Conservation (phyloP, 257 asterid genomes). For the Solanum dulcamara region DNA sequence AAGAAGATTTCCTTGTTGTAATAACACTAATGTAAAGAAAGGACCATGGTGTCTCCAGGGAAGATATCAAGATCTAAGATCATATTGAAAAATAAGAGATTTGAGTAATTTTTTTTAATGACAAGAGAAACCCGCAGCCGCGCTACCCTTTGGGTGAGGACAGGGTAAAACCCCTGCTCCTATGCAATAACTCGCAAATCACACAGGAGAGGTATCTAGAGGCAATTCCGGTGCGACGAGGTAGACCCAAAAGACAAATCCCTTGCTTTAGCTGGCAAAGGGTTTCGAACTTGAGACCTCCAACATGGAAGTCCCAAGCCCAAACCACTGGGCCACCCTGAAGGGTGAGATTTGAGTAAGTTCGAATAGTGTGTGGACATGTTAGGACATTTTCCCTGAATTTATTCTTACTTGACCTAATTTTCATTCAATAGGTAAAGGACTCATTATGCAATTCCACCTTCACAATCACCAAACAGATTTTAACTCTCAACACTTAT, state of each 20-base stretch:
- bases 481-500: not conserved
- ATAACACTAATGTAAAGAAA: not conserved
- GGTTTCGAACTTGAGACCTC: too few species aligned
- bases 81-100: not conserved
- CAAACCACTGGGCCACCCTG: too few species aligned
- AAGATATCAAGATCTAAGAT: not conserved
- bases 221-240: too few species aligned
- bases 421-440: not conserved
- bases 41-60: not conserved
- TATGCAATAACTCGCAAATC: too few species aligned
- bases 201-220: too few species aligned
- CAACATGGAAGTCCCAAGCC: too few species aligned
- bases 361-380: not conserved
- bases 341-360: too few species aligned
- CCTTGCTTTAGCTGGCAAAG: too few species aligned
- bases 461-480: not conserved
- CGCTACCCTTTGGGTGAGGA: too few species aligned
- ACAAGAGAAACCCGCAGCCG: too few species aligned
- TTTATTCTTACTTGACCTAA: not conserved
- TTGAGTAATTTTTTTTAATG: not conserved
- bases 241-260: too few species aligned
- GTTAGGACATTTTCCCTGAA: not conserved
- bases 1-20: not conserved
- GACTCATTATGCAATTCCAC: not conserved
- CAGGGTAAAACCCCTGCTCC: too few species aligned